phyloP scores from a whole-genome alignment of 202 grass and related monocot species.

The Carex arenaria region DNA sequence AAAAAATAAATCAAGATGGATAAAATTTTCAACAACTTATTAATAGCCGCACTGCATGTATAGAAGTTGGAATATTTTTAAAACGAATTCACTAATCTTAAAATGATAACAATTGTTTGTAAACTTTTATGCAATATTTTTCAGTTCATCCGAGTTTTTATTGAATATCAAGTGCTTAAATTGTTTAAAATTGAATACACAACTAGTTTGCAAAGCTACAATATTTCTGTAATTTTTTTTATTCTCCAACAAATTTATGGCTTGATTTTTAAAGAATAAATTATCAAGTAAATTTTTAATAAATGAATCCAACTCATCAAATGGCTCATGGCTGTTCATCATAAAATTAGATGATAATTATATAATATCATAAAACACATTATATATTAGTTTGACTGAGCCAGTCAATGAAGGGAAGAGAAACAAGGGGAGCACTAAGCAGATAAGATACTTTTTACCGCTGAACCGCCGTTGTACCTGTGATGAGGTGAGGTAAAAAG shows the following conservation, averaged over 20 bases:
- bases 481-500: conserved; percentile 10
- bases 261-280: not conserved
- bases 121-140: not conserved
- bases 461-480: not conserved
- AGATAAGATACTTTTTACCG: conserved; percentile 7
- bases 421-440: not conserved
- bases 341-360: too few species aligned
- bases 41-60: too few species aligned
- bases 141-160: not conserved
- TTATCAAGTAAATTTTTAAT: not conserved
- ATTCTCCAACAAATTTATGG: too few species aligned
- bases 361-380: too few species aligned
- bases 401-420: not conserved
- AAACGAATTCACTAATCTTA: not conserved
- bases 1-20: too few species aligned
- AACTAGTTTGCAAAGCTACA: not conserved
- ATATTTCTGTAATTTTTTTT: too few species aligned
- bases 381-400: not conserved
- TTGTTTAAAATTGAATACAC: not conserved
- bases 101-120: not conserved
- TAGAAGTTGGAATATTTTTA: too few species aligned
- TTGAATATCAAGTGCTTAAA: not conserved
- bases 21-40: too few species aligned
- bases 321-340: too few species aligned
- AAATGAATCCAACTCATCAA: not conserved